These are phyloP conservation scores for Metschnikowia cubensis DNA, from an alignment of 805 yeast species.

Conservation along the genomic window DNA sequence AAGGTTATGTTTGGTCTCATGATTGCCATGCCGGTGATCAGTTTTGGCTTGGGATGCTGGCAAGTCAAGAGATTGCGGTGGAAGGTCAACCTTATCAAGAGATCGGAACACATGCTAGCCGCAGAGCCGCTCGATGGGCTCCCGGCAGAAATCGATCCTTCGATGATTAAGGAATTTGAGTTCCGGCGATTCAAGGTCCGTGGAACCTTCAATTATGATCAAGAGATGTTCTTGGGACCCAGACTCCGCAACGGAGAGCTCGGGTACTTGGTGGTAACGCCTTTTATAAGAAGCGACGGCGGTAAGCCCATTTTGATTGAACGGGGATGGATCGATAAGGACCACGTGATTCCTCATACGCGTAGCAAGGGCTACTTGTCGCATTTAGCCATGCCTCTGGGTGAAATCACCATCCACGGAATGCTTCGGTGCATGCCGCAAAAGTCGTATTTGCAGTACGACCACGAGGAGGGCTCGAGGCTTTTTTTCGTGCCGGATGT, in stretches of 20 bases:
- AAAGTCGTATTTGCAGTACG: slow-evolving; percentile 63
- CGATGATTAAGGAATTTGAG: slow-evolving; percentile 68
- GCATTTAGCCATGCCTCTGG: slow-evolving; percentile 70
- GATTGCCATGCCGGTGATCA: slow-evolving; percentile 78
- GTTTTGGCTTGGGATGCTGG: slow-evolving; percentile 90
- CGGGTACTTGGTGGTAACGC: slow-evolving; percentile 80
- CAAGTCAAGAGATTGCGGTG: slow-evolving; percentile 80
- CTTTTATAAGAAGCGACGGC: slow-evolving; percentile 69
- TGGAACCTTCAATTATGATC: slow-evolving; percentile 77
- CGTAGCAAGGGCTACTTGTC: slow-evolving; percentile 49
- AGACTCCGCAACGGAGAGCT: slow-evolving; percentile 60
- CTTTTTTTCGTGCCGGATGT: slow-evolving; percentile 79
- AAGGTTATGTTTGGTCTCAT: slow-evolving; percentile 42
- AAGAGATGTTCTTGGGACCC: slow-evolving; percentile 92
- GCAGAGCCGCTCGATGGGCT: slow-evolving; percentile 62
- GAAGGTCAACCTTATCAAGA: slow-evolving; percentile 81
- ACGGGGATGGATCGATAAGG: slow-evolving; percentile 88
- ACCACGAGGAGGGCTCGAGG: slow-evolving; percentile 61
- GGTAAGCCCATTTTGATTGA: slow-evolving; percentile 78
- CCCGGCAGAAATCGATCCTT: slow-evolving; percentile 64
- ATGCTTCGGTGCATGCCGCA: slow-evolving; percentile 66
- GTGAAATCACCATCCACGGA: slow-evolving; percentile 68
- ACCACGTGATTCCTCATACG: slow-evolving; percentile 50
- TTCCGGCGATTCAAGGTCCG: slow-evolving; percentile 72
- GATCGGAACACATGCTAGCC: slow-evolving; percentile 77